phyloP scores from a whole-genome alignment of 108 stramenopile species.

The Skeletonema potamos region DNA sequence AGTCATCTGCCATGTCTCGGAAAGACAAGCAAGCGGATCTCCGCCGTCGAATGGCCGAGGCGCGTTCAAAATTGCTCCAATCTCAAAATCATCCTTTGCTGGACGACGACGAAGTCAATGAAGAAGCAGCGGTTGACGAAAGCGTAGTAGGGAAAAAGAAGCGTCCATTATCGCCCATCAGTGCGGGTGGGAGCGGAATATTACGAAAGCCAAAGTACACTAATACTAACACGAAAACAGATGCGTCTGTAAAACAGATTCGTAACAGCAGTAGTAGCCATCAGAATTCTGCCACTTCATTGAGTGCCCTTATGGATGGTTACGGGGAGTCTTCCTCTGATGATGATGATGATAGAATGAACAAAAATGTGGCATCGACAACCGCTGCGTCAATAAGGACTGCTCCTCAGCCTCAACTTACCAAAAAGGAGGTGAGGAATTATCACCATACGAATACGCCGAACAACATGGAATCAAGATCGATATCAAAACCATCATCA shows the following conservation, averaged over 20 bases:
- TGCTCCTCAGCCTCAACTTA: neutral
- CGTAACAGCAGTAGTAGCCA: neutral
- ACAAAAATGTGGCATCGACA: neutral
- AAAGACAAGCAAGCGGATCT: constrained; percentile 33
- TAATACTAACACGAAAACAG: neutral
- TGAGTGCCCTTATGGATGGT: constrained; percentile 15
- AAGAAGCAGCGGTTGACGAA: neutral
- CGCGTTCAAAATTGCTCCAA: constrained; percentile 24
- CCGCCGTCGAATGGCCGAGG: constrained; percentile 36
- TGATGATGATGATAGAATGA: constrained; percentile 2
- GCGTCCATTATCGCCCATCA: constrained; percentile 4
- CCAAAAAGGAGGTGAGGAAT: neutral
- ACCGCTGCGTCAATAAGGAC: neutral
- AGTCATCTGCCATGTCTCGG: constrained; percentile 28
- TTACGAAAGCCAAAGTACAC: constrained; percentile 30
- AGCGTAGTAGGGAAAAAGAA: neutral
- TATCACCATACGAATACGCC: neutral
- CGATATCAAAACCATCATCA: neutral
- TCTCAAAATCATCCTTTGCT: neutral
- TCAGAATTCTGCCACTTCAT: neutral
- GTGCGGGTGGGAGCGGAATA: constrained; percentile 8
- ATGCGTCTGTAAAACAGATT: neutral
- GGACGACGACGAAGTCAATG: neutral
- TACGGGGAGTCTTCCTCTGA: constrained; percentile 35
- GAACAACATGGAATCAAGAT: neutral